phyloP scores from a whole-genome alignment of 2,329 filamentous ascomycete genomes.

The Aureobasidium sp. region DNA sequence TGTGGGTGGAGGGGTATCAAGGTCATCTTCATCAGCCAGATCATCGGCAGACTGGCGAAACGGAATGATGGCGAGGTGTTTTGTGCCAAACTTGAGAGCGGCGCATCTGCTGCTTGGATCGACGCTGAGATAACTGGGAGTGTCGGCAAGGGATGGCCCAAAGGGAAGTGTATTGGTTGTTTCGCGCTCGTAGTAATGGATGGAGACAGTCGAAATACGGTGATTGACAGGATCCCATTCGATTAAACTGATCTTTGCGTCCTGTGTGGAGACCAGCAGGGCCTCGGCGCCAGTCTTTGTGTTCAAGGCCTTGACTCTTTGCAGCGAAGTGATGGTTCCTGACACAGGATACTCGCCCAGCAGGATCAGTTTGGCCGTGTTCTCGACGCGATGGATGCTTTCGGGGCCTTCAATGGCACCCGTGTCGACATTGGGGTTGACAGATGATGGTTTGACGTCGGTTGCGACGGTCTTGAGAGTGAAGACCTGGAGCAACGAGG shows the following conservation, averaged over 20 bases:
- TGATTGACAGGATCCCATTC: slow-evolving; percentile 85
- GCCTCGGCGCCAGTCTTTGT: slow-evolving; percentile 76
- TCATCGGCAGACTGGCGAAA: slow-evolving; percentile 83
- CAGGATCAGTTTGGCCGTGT: slow-evolving; percentile 69
- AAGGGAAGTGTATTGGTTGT: slow-evolving; percentile 76
- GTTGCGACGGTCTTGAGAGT: slow-evolving; percentile 58
- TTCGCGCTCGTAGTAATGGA: slow-evolving; percentile 97
- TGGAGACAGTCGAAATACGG: slow-evolving; percentile 77
- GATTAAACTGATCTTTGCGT: slow-evolving; percentile 86
- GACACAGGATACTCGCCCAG: slow-evolving; percentile 76
- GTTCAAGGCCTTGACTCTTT: slow-evolving; percentile 62
- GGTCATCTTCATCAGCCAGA: slow-evolving; percentile 78
- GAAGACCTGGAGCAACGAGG: slow-evolving; percentile 89
- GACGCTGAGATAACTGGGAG: slow-evolving; percentile 72
- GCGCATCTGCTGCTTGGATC: slow-evolving; percentile 92
- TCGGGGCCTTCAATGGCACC: neutral
- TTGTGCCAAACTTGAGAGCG: slow-evolving; percentile 81
- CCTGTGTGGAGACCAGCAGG: slow-evolving; percentile 73
- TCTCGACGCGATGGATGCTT: slow-evolving; percentile 13
- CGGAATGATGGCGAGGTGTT: slow-evolving; percentile 86
- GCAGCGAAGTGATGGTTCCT: slow-evolving; percentile 76
- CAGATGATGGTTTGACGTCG: slow-evolving; percentile 37
- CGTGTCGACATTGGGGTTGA: slow-evolving; percentile 10
- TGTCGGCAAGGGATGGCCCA: slow-evolving; percentile 65
- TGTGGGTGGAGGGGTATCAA: slow-evolving; percentile 31